A percentile compares a stretch with the other conserved stretches of the same genome.
phyloP scores from a whole-genome alignment of 2,329 filamentous ascomycete genomes.

The Aspergillus puulaauensis region DNA sequence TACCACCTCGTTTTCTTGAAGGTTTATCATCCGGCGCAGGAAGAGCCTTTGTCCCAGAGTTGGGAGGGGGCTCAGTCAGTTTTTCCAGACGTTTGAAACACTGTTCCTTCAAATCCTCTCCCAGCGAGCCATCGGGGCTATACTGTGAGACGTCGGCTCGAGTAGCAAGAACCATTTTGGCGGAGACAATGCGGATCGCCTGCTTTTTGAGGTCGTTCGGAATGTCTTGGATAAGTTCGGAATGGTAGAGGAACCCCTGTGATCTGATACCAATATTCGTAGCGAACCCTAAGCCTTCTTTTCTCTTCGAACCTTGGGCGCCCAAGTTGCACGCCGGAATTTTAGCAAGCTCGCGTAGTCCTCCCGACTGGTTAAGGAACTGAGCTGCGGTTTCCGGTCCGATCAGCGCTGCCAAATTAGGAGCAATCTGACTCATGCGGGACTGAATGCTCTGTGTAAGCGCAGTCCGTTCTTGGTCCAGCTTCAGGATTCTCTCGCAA shows the following conservation, averaged over 20 bases:
- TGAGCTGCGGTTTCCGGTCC: conserved; percentile 92
- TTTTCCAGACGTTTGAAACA: conserved; percentile 88
- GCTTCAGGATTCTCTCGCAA: conserved; percentile 82
- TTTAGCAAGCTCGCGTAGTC: conserved; percentile 82
- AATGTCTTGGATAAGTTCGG: conserved; percentile 81
- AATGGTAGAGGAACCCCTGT: conserved; percentile 91
- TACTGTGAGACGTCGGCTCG: conserved; percentile 85
- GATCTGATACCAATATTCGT: conserved; percentile 90
- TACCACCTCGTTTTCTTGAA: conserved; percentile 84
- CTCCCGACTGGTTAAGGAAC: conserved; percentile 91
- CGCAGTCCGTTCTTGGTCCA: conserved; percentile 82
- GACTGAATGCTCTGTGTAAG: conserved; percentile 95
- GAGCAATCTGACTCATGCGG: conserved; percentile 93
- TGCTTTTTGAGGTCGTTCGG: conserved; percentile 86
- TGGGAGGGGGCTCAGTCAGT: conserved; percentile 84
- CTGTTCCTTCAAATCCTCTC: conserved; percentile 76
- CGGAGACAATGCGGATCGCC: conserved; percentile 90
- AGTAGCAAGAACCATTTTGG: conserved; percentile 90
- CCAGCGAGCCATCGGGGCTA: conserved; percentile 76
- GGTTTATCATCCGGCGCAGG: conserved; percentile 96
- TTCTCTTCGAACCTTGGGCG: conserved; percentile 86
- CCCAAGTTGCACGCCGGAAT: conserved; percentile 91
- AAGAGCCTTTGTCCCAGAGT: conserved; percentile 81
- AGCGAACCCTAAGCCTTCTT: conserved; percentile 76
- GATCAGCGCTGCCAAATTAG: conserved; percentile 86